These are phyloP conservation scores for Coniochaeta sp. DNA, from an alignment of 2,329 filamentous ascomycete genomes.

Conservation along the genomic window DNA sequence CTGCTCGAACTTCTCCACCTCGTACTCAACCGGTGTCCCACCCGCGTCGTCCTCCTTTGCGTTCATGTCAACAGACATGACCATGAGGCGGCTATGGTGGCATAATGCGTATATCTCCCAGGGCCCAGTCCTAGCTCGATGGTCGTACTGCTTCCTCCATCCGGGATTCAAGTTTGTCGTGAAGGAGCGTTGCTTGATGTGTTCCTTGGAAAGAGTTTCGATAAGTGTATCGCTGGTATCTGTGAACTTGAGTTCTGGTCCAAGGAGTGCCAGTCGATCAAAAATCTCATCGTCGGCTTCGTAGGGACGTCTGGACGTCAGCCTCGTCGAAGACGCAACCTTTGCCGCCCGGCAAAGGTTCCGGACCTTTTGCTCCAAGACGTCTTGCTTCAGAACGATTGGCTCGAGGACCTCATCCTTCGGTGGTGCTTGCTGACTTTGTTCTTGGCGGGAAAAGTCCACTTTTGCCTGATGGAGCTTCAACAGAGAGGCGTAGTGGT, in stretches of 20 bases:
- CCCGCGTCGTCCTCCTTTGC: too few species aligned
- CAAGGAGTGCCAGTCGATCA: not conserved
- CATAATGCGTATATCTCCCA: not conserved
- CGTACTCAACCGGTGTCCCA: not conserved
- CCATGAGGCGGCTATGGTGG: not conserved
- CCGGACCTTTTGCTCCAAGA: not conserved
- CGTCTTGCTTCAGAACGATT: too few species aligned
- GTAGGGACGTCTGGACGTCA: not conserved
- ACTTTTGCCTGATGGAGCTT: not conserved
- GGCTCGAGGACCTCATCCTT: too few species aligned
- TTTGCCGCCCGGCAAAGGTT: not conserved
- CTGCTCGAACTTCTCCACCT: not conserved
- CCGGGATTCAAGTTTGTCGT: not conserved
- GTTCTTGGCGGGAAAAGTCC: not conserved
- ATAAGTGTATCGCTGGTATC: not conserved
- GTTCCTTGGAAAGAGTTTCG: not conserved
- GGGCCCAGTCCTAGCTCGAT: not conserved
- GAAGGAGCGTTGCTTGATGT: not conserved
- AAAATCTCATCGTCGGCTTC: not conserved
- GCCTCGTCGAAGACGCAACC: not conserved
- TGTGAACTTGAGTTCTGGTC: not conserved
- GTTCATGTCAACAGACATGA: not conserved
- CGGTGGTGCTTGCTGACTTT: too few species aligned
- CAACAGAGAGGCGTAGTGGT: not conserved
- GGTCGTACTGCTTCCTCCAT: not conserved